A percentile compares a stretch with the other conserved stretches of the same genome.
These are phyloP conservation scores for Debaryomyces singareniensis DNA, from an alignment of 1,139 yeast genomes.

Conservation along the genomic window DNA sequence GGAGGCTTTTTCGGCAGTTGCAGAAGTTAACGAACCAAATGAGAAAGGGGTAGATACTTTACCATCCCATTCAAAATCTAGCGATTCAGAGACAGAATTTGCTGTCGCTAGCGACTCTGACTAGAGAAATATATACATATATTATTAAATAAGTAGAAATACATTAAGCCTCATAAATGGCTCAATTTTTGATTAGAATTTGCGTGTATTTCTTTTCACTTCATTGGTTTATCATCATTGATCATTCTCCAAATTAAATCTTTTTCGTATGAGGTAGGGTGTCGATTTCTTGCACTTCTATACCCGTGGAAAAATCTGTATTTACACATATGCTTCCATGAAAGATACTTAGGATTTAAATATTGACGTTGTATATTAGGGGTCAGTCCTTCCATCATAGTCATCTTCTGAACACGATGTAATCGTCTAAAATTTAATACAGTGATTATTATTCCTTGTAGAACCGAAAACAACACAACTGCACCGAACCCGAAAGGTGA, in stretches of 20 bases:
- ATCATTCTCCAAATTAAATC: constrained; percentile 74
- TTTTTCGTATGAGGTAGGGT: constrained; percentile 41
- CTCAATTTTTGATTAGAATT: constrained; percentile 12
- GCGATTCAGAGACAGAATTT: constrained; percentile 16
- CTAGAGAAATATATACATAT: constrained; percentile 12
- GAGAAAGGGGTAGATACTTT: constrained; percentile 17
- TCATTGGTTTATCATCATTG: constrained; percentile 45
- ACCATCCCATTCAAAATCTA: constrained; percentile 13
- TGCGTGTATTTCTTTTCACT: constrained; percentile 6
- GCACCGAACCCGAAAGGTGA: constrained; percentile 57
- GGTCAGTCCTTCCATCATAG: constrained; percentile 45
- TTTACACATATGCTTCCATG: constrained; percentile 13
- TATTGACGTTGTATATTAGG: no score
- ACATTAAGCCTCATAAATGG: constrained; percentile 7
- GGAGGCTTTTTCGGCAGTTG: constrained; percentile 10
- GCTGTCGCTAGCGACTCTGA: constrained; percentile 26
- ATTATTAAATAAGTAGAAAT: background rate
- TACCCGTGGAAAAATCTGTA: constrained; percentile 22
- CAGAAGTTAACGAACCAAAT: constrained; percentile 20
- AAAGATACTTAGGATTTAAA: background rate
- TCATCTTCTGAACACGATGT: constrained; percentile 52
- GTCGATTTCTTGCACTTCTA: constrained; percentile 23
- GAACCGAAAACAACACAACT: constrained; percentile 46
- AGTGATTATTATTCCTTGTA: constrained; percentile 41
- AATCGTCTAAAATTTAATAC: constrained; percentile 42